A percentile compares a stretch with the other conserved stretches of the same genome.
These are phyloP conservation scores for Primulina tabacum DNA, from an alignment of 257 asterid genomes.

Conservation along the genomic window DNA sequence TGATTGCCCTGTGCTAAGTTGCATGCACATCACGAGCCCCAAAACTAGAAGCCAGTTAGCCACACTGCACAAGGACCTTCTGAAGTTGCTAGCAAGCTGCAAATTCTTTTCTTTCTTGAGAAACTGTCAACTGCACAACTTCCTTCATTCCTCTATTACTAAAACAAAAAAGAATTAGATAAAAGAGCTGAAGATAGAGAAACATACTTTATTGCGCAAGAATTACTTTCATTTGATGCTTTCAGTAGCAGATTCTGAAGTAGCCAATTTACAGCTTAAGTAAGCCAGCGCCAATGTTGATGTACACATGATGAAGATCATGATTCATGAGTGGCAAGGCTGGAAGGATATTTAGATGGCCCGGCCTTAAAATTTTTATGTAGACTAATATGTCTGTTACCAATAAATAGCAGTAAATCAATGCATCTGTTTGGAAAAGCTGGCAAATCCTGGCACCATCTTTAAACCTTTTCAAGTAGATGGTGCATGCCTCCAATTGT, in stretches of 20 bases:
- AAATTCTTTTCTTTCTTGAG: neutral
- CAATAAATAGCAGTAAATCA: slow-evolving; percentile 40
- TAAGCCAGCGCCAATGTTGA: neutral
- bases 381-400: slow-evolving; percentile 23
- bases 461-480: slow-evolving; percentile 54
- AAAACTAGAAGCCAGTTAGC: neutral
- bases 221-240: neutral
- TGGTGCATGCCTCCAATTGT: slow-evolving; percentile 50
- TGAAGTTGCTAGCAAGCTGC: neutral
- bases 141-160: neutral
- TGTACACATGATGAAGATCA: neutral
- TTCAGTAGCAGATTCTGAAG: neutral
- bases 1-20: too few relatives aligned
- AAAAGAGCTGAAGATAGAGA: neutral
- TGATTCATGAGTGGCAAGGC: neutral
- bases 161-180: too few relatives aligned
- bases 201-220: neutral
- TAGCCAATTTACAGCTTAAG: neutral
- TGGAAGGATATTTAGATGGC: neutral
- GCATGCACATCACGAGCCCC: neutral
- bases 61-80: neutral
- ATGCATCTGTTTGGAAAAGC: slow-evolving; percentile 28
- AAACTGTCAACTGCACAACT: neutral
- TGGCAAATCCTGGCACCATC: slow-evolving; percentile 44
- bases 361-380: neutral